Evolutionary conservation across 192 early-diverging fungal genomes (phyloP).

Genomic region (Piromyces finnis): DNA sequence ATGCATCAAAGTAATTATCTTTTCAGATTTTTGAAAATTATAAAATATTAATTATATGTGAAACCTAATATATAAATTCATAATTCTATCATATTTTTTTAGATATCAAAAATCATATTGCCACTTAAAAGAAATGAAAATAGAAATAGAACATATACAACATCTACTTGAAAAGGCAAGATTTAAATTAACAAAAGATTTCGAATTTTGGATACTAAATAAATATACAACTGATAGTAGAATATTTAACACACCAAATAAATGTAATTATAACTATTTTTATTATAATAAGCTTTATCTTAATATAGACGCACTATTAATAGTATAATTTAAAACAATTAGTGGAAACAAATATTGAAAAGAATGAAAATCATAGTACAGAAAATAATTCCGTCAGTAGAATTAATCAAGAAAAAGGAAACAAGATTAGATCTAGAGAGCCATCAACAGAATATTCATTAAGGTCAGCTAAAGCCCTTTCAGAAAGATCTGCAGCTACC

Average conservation of each 20-base stretch:
- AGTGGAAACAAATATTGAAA: too few species aligned
- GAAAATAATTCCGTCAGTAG: too few species aligned
- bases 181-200: conserved; percentile 27
- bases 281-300: background rate
- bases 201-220: conserved; percentile 24
- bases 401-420: too few species aligned
- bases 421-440: background rate
- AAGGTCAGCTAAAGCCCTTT: background rate
- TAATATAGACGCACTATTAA: too few species aligned
- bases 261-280: background rate
- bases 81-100: too few species aligned
- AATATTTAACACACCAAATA: background rate
- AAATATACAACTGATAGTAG: background rate
- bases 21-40: background rate
- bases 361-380: too few species aligned
- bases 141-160: conserved; percentile 45
- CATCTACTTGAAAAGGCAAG: conserved; percentile 39
- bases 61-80: too few species aligned
- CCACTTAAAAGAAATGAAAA: conserved; percentile 30
- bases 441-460: background rate
- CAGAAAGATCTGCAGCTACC: background rate
- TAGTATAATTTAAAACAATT: too few species aligned
- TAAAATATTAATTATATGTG: too few species aligned
- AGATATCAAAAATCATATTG: conserved; percentile 33
- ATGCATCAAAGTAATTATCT: background rate